Base-by-base conservation (phyloP, 495 filamentous ascomycete species). In the Coniosporium apollinis region DNA sequence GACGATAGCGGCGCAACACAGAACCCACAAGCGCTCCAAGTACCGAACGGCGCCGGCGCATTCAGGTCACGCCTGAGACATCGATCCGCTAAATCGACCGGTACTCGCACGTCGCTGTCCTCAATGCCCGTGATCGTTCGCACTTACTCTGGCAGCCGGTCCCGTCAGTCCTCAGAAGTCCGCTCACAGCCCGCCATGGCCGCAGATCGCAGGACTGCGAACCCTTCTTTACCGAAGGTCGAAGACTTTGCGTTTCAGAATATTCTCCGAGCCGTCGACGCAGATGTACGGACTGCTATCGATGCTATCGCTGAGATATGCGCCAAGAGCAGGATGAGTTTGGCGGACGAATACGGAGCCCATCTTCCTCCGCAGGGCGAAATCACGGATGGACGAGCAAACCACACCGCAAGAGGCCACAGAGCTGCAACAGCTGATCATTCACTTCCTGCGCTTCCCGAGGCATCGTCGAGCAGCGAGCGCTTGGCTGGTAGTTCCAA, bases 261-360 rank as follows among this genome's bases (percentile, higher is more conserved):
- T 30, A 73, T 77, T 34, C 60, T 77, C 13, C 57, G 60, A 13
- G 68, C 71, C 24, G 69, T 75, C 35, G 65, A 70, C 36, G 61
- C 69, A 2, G 68, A 75, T 44, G 68, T 74, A 33, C 53, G 62
- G 15, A 46, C 46, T 11, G 70, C 71, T 2, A 56, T 77, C 19
- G 64, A 74, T 38, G 66, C 69, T 4, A 76, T 77, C 38, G 72
- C 72, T 14, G 68, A 75, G 44, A 74, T 77, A 34, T 74, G 66
- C 42, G 72, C 72, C 3, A 59, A 67, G 24, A 76, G 67, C 50
- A 67, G 65, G 41, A 51, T 73, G 38, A 74, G 67, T 45, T 52
- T 77, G 26, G 67, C 72, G 19, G 70, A 76, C 45, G 69, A 76
- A 45, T 74, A 77, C 47, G 64, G 56, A 20, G 72, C 71, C 36